Percentiles rank a stretch among this genome's conserved stretches.
Evolutionary conservation across 345 rosid genomes (phyloP).

Genomic region (Sonneratia caseolaris): DNA sequence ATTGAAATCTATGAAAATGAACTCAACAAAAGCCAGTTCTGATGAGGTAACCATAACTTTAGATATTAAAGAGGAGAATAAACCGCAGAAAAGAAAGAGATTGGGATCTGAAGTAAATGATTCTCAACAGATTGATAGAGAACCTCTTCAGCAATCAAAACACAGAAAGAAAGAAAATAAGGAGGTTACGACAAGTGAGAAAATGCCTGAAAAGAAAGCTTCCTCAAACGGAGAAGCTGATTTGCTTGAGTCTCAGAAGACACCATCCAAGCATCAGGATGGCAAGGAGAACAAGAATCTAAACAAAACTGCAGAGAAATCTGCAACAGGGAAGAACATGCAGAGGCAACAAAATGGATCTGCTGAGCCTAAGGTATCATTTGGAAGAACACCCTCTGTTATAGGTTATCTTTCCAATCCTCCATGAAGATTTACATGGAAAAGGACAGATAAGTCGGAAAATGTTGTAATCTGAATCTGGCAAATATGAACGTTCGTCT

Average conservation of each 20-base stretch:
- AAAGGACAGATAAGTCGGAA: not conserved
- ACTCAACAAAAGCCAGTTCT: slow-evolving; percentile 8
- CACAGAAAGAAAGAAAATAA: slow-evolving; percentile 38
- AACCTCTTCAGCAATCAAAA: slow-evolving; percentile 39
- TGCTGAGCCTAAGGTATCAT: slow-evolving; percentile 37
- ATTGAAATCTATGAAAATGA: slow-evolving; percentile 1
- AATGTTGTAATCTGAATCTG: too few species aligned
- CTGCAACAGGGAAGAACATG: slow-evolving; percentile 21
- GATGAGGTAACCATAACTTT: slow-evolving; percentile 14
- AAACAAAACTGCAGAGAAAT: slow-evolving; percentile 30
- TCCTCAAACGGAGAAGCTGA: slow-evolving; percentile 15
- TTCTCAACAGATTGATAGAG: slow-evolving; percentile 17
- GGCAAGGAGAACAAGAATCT: slow-evolving; percentile 23
- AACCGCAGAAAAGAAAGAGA: slow-evolving; percentile 75
- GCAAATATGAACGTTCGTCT: too few species aligned
- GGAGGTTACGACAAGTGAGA: slow-evolving; percentile 14
- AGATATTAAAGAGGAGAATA: slow-evolving; percentile 19
- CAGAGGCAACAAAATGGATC: slow-evolving; percentile 44
- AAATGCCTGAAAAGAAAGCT: slow-evolving; percentile 12
- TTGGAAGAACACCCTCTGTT: not conserved
- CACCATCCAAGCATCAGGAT: slow-evolving; percentile 23
- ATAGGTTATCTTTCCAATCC: not conserved
- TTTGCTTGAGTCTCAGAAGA: slow-evolving; percentile 7
- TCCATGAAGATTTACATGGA: not conserved
- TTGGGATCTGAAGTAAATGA: slow-evolving; percentile 35